A percentile compares a stretch with the other conserved stretches of the same genome.
phyloP scores from a whole-genome alignment of 257 asterid species.

The Solanum chmielewskii region DNA sequence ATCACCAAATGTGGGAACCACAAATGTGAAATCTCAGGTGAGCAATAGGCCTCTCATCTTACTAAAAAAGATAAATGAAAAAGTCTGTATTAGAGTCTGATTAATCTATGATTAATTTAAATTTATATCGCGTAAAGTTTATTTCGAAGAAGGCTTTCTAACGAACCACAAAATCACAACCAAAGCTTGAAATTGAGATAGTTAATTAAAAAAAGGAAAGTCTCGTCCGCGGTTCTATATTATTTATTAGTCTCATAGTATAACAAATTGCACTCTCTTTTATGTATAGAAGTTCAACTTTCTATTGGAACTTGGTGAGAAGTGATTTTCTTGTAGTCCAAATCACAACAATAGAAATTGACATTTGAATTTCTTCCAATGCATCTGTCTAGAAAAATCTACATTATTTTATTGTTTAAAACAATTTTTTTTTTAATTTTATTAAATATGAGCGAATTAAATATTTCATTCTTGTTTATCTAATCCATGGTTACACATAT shows the following conservation, averaged over 20 bases:
- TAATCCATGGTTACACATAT: not conserved
- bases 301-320: not conserved
- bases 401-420: not conserved
- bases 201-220: not conserved
- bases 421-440: too few species aligned
- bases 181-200: not conserved
- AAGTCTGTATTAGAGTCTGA: not conserved
- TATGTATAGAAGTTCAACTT: not conserved
- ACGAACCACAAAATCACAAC: not conserved
- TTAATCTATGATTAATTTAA: not conserved
- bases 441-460: not conserved
- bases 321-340: not conserved
- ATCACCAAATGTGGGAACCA: not conserved
- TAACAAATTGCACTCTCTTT: not conserved
- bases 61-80: not conserved
- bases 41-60: not conserved
- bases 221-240: not conserved
- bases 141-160: accelerated
- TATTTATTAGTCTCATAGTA: not conserved
- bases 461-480: too few species aligned
- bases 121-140: accelerated
- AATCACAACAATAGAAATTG: not conserved
- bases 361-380: not conserved
- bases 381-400: not conserved
- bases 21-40: not conserved